Evolutionary conservation across 192 early-diverging fungal species (phyloP).

Genomic region (Coemansia sp.): DNA sequence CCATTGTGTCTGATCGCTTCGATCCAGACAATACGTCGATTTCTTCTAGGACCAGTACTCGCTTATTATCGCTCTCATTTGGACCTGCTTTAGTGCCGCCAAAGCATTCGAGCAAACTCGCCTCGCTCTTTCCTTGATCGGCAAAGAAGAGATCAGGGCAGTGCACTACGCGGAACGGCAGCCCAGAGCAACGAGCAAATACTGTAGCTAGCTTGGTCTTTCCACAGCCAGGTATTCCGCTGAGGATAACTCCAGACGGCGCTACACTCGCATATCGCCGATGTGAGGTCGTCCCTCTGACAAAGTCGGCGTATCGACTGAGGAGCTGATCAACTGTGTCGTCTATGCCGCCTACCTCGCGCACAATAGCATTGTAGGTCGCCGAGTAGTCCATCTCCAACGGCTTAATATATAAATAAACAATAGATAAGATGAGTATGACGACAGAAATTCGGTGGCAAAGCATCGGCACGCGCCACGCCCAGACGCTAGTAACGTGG

Average conservation of each 20-base stretch:
- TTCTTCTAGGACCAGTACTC: conserved; percentile 47
- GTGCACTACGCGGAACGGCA: conserved; percentile 26
- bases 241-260: conserved; percentile 40
- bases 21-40: conserved; percentile 49
- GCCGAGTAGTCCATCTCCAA: conserved; percentile 10
- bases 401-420: background rate
- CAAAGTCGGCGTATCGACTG: conserved; percentile 26
- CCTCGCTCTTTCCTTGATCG: conserved; percentile 50
- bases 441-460: background rate
- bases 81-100: background rate
- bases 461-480: background rate
- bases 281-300: background rate
- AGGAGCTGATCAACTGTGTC: conserved; percentile 34
- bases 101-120: conserved; percentile 31
- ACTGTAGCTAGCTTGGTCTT: conserved; percentile 41
- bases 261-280: conserved; percentile 3
- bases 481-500: background rate
- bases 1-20: conserved; percentile 29
- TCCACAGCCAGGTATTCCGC: conserved; percentile 49
- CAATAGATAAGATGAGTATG: background rate
- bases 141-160: conserved; percentile 52
- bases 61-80: background rate
- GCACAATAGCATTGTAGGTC: conserved; percentile 11
- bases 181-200: conserved; percentile 33
- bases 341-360: conserved; percentile 43